Percentiles rank a stretch among this genome's conserved stretches.
Conservation (phyloP, 768 basidiomycete species). For the Podaxis rugospora region DNA sequence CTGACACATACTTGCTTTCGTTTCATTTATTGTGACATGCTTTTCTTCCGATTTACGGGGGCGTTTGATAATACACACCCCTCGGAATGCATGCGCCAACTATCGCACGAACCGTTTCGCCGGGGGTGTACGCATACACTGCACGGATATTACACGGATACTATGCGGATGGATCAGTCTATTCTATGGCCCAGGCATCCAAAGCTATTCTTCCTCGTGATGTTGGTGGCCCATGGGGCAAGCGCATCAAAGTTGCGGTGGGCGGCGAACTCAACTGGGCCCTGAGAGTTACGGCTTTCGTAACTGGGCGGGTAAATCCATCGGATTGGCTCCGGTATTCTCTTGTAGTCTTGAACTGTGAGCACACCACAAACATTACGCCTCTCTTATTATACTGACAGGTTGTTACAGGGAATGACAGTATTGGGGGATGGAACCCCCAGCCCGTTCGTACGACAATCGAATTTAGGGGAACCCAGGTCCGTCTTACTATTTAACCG, state of each 20-base stretch:
- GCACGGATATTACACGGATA: background rate
- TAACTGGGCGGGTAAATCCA: slow-evolving; percentile 48
- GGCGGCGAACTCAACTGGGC: slow-evolving; percentile 49
- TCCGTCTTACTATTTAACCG: slow-evolving; percentile 15
- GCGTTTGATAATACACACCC: background rate
- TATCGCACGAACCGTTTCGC: background rate
- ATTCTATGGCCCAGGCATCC: slow-evolving; percentile 65
- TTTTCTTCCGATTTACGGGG: background rate
- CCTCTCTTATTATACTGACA: background rate
- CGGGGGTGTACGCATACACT: background rate
- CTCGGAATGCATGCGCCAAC: background rate
- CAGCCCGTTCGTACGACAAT: slow-evolving; percentile 53
- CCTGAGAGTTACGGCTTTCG: slow-evolving; percentile 57
- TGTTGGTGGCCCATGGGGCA: slow-evolving; percentile 56
- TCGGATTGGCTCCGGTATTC: slow-evolving; percentile 63
- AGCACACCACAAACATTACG: slow-evolving; percentile 6
- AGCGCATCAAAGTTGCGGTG: slow-evolving; percentile 57
- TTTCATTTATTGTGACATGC: background rate
- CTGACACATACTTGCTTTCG: background rate
- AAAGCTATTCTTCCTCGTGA: slow-evolving; percentile 70
- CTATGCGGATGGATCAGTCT: slow-evolving; percentile 35
- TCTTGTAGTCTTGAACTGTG: slow-evolving; percentile 66
- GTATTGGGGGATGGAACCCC: slow-evolving; percentile 48
- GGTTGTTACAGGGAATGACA: slow-evolving; percentile 38
- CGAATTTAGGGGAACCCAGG: slow-evolving; percentile 60